phyloP scores from a whole-genome alignment of 306 rosid species.

The Glycine tomentella region DNA sequence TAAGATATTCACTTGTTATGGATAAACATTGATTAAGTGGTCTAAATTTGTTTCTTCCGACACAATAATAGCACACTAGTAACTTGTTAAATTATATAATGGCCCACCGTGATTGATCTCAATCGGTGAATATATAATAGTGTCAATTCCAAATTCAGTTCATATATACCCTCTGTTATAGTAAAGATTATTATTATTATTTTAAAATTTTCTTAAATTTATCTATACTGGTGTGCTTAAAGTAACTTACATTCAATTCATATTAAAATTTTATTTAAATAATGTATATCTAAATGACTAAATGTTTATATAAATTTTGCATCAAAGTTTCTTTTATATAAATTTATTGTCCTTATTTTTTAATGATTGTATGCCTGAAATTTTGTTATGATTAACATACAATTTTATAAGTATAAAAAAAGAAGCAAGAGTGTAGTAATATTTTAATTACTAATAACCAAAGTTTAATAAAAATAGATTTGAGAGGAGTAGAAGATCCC shows the following conservation, averaged over 20 bases:
- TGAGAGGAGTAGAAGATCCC: slow-evolving; percentile 79
- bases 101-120: not conserved
- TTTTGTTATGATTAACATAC: not conserved
- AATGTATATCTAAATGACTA: no score
- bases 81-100: not conserved
- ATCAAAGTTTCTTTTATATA: no score
- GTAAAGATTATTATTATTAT: not conserved
- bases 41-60: not conserved
- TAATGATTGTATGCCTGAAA: not conserved
- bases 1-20: not conserved
- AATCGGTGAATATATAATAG: not conserved
- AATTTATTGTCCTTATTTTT: not conserved
- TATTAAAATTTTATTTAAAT: not conserved
- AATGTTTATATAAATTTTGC: not conserved
- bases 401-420: not conserved
- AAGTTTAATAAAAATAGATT: slow-evolving; percentile 9
- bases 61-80: not conserved
- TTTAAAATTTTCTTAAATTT: not conserved
- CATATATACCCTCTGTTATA: not conserved
- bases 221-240: not conserved
- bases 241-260: not conserved
- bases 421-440: not conserved
- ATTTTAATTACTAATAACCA: slow-evolving; percentile 41
- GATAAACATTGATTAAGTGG: slow-evolving; percentile 1
- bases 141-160: not conserved